Evolutionary conservation across 1,139 yeast genomes (phyloP), one percentile per base, ranked within the genome.

Genomic region (Candida gigantensis): DNA sequence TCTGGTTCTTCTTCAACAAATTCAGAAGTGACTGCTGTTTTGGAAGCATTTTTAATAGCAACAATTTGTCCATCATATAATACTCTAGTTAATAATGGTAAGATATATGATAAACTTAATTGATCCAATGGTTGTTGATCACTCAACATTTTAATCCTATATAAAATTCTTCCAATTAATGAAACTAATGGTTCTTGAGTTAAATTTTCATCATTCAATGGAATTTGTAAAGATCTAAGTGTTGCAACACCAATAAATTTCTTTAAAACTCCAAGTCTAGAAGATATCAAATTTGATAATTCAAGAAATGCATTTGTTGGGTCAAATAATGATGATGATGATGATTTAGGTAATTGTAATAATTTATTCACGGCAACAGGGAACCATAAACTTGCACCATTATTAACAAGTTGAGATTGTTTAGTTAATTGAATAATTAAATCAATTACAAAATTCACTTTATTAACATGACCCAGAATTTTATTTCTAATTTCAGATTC

Each of bases 1-100:
- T 84, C 86, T 18, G 84, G 85, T 43, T 86, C 95, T 53, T 85
- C 94, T 43, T 83, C 84, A 24, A 70, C 78, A 64, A 77, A 85
- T 55, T 77, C 96, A 28, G 78, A 74, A 41, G 70, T 76, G 24
- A 66, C 74, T 2, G 58, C 68, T 37, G 53, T 57, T 33, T 79
- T 80, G 20, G 68, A 65, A 1, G 79, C 65, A 48, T 73, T 77
- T 47, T 65, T 74, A 36, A 74, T 51, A 1, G 84, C 75, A 30
- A 72, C 74, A 3, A 56, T 57, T 42, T 74, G 77, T 43, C 90
- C 89, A 37, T 70, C 74, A 39, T 79, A 78, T 44, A 84, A 62
- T 6, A 81, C 82, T 42, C 74, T 75, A 15, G 79, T 74, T 35
- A 89, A 60, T 45, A 90, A 61, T 2, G 97, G 97, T 28, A 87